These are phyloP conservation scores for Spathaspora sp. DNA, from an alignment of 805 yeast genomes.

Conservation along the genomic window DNA sequence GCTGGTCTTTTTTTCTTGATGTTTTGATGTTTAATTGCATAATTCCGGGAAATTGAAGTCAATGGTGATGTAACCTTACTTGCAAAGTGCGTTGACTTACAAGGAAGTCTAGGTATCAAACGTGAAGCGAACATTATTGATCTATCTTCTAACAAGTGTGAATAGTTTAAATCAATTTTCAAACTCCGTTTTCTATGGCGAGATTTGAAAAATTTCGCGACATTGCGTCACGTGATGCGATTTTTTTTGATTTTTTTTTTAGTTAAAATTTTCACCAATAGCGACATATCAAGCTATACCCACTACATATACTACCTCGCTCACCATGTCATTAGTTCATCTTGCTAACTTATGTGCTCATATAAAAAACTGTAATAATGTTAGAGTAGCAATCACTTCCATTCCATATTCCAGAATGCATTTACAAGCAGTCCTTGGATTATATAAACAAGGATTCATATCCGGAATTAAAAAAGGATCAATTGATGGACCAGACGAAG, in stretches of 20 bases:
- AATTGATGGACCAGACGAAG: slow-evolving; percentile 74
- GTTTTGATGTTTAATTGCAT: slow-evolving; percentile 2
- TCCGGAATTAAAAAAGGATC: slow-evolving; percentile 84
- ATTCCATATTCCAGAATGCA: slow-evolving; percentile 83
- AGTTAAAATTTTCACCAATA: background rate
- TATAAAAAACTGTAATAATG: slow-evolving; percentile 80
- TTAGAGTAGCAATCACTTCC: slow-evolving; percentile 67
- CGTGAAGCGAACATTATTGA: slow-evolving; percentile 2
- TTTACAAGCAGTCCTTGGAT: slow-evolving; percentile 75
- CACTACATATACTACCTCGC: background rate
- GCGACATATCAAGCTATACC: background rate
- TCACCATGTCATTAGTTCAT: slow-evolving; percentile 80
- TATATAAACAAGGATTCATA: slow-evolving; percentile 88
- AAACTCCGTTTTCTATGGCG: background rate
- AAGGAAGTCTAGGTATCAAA: background rate
- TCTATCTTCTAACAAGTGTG: background rate
- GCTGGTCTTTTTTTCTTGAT: slow-evolving; percentile 21
- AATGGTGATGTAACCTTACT: background rate
- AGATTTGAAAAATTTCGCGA: background rate
- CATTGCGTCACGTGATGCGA: background rate
- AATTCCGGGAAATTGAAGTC: background rate
- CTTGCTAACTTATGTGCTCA: slow-evolving; percentile 86
- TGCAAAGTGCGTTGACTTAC: background rate
- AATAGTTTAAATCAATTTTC: background rate
- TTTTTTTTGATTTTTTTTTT: background rate